Conservation (phyloP, 2,329 filamentous ascomycete genomes). For the Hypomyces rosellus region DNA sequence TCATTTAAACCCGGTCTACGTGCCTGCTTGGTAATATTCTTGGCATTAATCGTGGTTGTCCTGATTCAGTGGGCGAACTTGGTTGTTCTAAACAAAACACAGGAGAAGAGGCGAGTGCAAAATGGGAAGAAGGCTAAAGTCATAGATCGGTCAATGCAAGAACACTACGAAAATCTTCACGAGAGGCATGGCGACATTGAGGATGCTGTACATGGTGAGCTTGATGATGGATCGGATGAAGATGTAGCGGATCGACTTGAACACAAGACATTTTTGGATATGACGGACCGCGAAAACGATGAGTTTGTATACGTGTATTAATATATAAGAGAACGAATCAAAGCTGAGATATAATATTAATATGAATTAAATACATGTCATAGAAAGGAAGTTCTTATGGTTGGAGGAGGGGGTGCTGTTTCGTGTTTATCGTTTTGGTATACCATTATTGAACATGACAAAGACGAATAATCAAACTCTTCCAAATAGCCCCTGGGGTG, state of each 20-base stretch:
- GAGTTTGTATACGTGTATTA: constrained; percentile 61
- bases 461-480: background rate
- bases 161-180: constrained; percentile 33
- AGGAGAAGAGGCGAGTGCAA: constrained; percentile 46
- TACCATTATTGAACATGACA: background rate
- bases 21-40: constrained; percentile 48
- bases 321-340: background rate
- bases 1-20: constrained; percentile 52
- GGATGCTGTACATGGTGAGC: constrained; percentile 11
- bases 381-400: too few relatives aligned
- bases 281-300: constrained; percentile 61
- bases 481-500: constrained; percentile 9
- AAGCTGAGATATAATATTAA: too few relatives aligned
- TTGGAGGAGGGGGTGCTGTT: too few relatives aligned
- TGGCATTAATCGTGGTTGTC: constrained; percentile 46
- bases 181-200: constrained; percentile 7
- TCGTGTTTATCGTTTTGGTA: background rate
- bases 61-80: constrained; percentile 50
- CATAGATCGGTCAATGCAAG: constrained; percentile 55
- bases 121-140: constrained; percentile 57
- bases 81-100: constrained; percentile 49
- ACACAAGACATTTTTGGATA: constrained; percentile 49
- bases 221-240: constrained; percentile 22
- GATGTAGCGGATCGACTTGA: constrained; percentile 28
- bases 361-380: too few relatives aligned